Base-by-base conservation (phyloP, 2,329 filamentous ascomycete genomes). In the Ceratocystis cacaofunesta region DNA sequence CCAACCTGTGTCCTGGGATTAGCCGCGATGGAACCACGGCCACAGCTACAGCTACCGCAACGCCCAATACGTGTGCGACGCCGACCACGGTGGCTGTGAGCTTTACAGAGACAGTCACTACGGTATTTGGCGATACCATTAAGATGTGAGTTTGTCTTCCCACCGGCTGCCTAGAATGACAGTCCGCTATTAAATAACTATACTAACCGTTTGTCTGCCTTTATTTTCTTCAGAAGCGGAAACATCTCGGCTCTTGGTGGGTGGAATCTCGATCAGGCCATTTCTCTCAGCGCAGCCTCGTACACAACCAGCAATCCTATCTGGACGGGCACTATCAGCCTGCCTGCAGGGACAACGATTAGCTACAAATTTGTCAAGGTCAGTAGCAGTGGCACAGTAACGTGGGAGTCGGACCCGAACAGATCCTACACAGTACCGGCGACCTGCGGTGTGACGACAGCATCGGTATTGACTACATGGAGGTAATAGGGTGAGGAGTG, bases 311-410 rank as follows among this genome's bases (percentile, higher is more conserved):
- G 73, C 3, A 79, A 83, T 67, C 80, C 77, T 0, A 65, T 85
- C 8, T 87, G 85, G 85, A 78, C 74, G 8, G 74, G 71, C 2
- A 80, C 78, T 0, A 70, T 85, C 46, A 77, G 72, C 28, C 71
- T 87, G 8, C 75, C 79, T 0, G 77, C 82, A 0, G 83, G 82
- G 0, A 78, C 75, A 0, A 74, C 71, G 0, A 79, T 87, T 67
- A 71, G 81, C 72, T 87, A 85, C 71, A 86, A 87, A 73, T 88
- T 82, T 70, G 77, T 87, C 68, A 80, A 79, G 69, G 78, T 82
- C 52, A 76, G 75, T n/a, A 71, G 71, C 1, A 75, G 77, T 69
- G 82, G 83, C 0, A 73, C 72, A 0, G 75, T 83, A 4, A 77
- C 75, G 0, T 87, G 83, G 84, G 84, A 86, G 73, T 79, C 76